These are phyloP conservation scores for Nakataea oryzae DNA, from an alignment of 2,329 filamentous ascomycete genomes.

Conservation along the genomic window DNA sequence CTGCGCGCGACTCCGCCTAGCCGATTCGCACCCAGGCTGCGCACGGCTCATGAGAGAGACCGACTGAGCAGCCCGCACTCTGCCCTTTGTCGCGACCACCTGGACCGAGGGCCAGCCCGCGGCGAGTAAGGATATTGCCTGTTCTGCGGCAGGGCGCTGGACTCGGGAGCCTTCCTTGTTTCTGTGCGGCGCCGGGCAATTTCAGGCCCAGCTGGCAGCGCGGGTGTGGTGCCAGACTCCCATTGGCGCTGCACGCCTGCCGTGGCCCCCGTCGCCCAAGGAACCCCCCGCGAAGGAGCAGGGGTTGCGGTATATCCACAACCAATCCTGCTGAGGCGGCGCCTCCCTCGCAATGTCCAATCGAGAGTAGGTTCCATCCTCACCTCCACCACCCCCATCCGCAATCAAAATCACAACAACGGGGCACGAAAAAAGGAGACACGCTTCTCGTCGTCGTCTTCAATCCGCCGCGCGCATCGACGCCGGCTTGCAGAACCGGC, in stretches of 20 bases:
- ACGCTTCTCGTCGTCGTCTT: background rate
- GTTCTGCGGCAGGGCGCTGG: background rate
- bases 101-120: background rate
- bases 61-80: background rate
- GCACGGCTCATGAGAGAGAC: background rate
- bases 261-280: conserved; percentile 14
- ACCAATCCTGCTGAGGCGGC: background rate
- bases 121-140: background rate
- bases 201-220: background rate
- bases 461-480: background rate
- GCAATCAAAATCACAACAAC: background rate
- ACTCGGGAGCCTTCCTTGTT: background rate
- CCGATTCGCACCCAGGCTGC: background rate
- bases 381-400: background rate
- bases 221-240: background rate
- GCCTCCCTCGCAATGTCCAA: background rate
- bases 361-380: background rate
- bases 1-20: background rate
- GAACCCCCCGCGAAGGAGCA: conserved; percentile 12
- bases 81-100: background rate
- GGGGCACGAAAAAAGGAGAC: background rate
- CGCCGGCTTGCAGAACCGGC: no score
- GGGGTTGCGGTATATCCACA: conserved; percentile 6
- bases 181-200: background rate
- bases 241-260: conserved; percentile 2